phyloP scores from a whole-genome alignment of 2,329 filamentous ascomycete genomes.

The Talaromyces sp. region DNA sequence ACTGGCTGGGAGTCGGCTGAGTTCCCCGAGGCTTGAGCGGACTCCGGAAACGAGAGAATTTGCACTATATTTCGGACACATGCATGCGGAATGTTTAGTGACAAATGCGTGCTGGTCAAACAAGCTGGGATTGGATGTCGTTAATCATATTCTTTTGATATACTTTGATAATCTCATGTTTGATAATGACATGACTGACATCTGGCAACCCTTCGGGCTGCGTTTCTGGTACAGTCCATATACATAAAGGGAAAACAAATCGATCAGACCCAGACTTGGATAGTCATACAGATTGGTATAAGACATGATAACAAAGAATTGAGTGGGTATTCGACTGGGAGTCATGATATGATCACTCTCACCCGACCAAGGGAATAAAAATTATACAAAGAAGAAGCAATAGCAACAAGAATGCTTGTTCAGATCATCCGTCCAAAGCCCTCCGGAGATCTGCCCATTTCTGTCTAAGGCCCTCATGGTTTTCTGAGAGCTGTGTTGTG shows the following conservation, averaged over 20 bases:
- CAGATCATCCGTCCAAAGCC: constrained; percentile 45
- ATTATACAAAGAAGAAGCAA: constrained; percentile 16
- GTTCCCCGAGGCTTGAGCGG: neutral
- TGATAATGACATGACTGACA: constrained; percentile 2
- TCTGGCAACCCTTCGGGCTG: neutral
- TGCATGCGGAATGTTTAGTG: neutral
- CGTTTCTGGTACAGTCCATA: neutral
- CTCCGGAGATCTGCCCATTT: constrained; percentile 72
- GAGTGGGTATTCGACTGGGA: neutral
- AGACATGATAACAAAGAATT: constrained; percentile 7
- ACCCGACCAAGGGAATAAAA: neutral
- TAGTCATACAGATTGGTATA: constrained; percentile 17
- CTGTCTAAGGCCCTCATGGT: constrained; percentile 68
- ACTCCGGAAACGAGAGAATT: neutral
- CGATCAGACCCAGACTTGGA: neutral
- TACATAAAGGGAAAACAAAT: neutral
- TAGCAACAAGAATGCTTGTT: neutral
- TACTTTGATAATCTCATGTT: neutral
- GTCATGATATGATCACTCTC: neutral
- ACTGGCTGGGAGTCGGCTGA: neutral
- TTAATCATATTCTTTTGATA: constrained; percentile 3
- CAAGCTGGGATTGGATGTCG: neutral
- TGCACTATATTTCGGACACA: neutral
- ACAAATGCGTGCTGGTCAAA: neutral
- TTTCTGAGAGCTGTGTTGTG: constrained; percentile 60